A percentile compares a stretch with the other conserved stretches of the same genome.
Evolutionary conservation across 148 eudicot species (phyloP).

Genomic region (Rhododendron simsii): DNA sequence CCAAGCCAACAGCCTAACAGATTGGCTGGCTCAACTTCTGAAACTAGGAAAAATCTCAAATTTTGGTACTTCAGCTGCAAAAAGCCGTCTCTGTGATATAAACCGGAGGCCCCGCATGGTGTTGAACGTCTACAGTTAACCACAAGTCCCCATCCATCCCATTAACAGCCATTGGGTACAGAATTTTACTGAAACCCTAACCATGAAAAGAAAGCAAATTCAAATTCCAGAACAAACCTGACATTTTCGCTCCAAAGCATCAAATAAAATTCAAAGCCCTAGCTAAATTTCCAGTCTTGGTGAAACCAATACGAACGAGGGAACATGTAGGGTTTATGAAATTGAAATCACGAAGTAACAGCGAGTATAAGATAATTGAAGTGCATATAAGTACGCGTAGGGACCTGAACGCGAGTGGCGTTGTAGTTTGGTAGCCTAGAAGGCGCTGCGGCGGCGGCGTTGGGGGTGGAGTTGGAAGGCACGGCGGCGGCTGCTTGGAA

Average conservation of each 20-base stretch:
- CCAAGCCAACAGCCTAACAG: not conserved
- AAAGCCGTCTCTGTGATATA: not conserved
- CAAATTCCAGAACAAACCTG: not conserved
- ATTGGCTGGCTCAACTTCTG: not conserved
- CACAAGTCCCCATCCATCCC: not conserved
- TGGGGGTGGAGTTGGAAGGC: constrained; percentile 12
- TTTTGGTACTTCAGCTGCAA: not conserved
- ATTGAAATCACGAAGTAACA: not conserved
- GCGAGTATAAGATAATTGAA: not conserved
- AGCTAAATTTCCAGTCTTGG: not conserved
- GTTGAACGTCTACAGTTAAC: not conserved
- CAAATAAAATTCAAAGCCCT: not conserved
- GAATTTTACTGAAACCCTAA: not conserved
- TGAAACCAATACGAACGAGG: not conserved
- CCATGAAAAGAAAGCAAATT: not conserved
- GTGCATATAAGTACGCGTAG: no score
- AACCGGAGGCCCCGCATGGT: not conserved
- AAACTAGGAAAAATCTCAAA: not conserved
- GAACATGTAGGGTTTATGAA: constrained; percentile 1
- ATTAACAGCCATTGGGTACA: not conserved
- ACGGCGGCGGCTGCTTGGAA: constrained; percentile 7
- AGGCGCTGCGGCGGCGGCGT: not conserved
- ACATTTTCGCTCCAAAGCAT: not conserved
- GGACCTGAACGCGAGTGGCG: constrained; percentile 35
- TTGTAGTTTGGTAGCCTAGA: constrained; percentile 25